Evolutionary conservation across 495 filamentous ascomycete genomes (phyloP), one percentile per base, ranked within the genome.

Genomic region (Trypethelium eluteriae): DNA sequence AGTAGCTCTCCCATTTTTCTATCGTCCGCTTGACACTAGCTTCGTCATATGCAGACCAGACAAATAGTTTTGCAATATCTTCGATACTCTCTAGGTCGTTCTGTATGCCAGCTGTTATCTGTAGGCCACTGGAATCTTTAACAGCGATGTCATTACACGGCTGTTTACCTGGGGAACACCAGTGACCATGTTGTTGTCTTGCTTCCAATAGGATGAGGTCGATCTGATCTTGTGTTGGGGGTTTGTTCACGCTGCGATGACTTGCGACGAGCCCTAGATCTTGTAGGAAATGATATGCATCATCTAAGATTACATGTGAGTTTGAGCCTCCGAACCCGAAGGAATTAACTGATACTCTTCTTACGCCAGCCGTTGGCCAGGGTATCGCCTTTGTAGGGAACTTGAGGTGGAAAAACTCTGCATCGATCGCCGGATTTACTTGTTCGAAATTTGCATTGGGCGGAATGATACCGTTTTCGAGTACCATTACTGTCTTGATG

Each of bases 401-500:
- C 66, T 80, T 14, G 6, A 59, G 11, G 18, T 59, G 34, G 6
- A 59, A 35, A 36, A 59, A 59, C 9, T 59, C 53, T n/a, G 25
- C 53, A 59, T 63, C 57, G 25, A 71, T 70, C 18, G 74, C 72
- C 0, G 77, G 77, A 53, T 84, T 84, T 2, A 76, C 76, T n/a
- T 73, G 72, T 41, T 81, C 71, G 46, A 80, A 78, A 64, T 78
- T 76, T 41, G 78, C 70, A 62, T 71, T 78, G 4, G 79, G 76
- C 1, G 79, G 81, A 38, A 85, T 81, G 38, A 76, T 64, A 25
- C 81, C 81, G 68, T 81, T 80, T 64, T 88, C 84, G 39, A 88
- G 74, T 78, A 84, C 84, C 53, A 86, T 65, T 14, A 79, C 74
- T 0, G 81, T 79, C 67, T 88, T 88, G 64, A 88, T 83, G 3